Evolutionary conservation across 1,284 basidiomycete species (phyloP).

Genomic region (Porodaedalea pini): DNA sequence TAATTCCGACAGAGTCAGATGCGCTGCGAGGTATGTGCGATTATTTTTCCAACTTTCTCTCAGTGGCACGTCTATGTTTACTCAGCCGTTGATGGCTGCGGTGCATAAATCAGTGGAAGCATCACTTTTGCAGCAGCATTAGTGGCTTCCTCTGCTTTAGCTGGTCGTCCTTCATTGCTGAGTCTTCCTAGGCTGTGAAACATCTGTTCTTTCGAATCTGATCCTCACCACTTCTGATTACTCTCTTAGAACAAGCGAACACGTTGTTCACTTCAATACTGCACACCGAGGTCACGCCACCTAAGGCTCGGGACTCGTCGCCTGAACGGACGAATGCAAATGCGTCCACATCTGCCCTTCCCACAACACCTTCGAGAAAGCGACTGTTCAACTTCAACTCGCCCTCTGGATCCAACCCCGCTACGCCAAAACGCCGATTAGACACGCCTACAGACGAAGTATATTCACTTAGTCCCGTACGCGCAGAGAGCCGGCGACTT

Average conservation of each 20-base stretch:
- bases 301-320: constrained; percentile 56
- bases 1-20: constrained; percentile 76
- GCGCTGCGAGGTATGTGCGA: constrained; percentile 58
- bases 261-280: constrained; percentile 70
- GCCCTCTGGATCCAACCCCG: constrained; percentile 54
- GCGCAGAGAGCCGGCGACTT: constrained; percentile 78
- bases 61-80: neutral
- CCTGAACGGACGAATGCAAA: constrained; percentile 51
- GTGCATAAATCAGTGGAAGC: too few species aligned
- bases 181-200: neutral
- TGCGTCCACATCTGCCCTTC: constrained; percentile 39
- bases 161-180: neutral
- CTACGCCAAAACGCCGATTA: constrained; percentile 59
- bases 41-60: neutral
- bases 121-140: too few species aligned
- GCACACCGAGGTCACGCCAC: constrained; percentile 71
- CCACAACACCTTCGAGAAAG: constrained; percentile 61
- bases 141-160: neutral
- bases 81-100: neutral
- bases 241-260: constrained; percentile 67
- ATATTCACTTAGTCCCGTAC: constrained; percentile 89
- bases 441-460: constrained; percentile 78
- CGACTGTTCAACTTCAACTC: constrained; percentile 70
- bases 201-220: neutral
- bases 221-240: neutral